phyloP scores from a whole-genome alignment of 192 early-diverging fungal species.

The Pilaira anomala region DNA sequence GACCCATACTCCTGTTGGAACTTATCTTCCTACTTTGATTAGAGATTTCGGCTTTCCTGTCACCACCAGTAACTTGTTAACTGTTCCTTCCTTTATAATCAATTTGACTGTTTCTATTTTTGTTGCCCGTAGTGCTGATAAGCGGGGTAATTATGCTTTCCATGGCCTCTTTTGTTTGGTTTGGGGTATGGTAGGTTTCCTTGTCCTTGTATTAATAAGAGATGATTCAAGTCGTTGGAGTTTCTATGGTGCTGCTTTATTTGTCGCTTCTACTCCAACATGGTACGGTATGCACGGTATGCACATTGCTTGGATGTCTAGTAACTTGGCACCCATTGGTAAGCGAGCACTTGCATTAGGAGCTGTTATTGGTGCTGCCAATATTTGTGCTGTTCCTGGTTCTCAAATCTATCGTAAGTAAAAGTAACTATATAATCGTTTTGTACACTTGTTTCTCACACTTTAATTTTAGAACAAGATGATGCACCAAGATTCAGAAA shows the following conservation, averaged over 20 bases:
- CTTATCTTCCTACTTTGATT: conserved; percentile 25
- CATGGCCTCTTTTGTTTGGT: conserved; percentile 11
- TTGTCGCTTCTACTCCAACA: conserved; percentile 14
- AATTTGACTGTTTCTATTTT: conserved; percentile 11
- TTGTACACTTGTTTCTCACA: neutral
- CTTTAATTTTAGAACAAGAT: conserved; percentile 2
- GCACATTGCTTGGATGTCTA: conserved; percentile 33
- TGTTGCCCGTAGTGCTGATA: conserved; percentile 16
- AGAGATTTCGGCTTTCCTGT: conserved; percentile 18
- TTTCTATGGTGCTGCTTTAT: conserved; percentile 19
- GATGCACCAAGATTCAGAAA: conserved; percentile 20
- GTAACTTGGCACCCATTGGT: conserved; percentile 22
- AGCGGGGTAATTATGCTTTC: conserved; percentile 16
- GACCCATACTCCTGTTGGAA: conserved; percentile 11
- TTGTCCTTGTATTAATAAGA: conserved; percentile 32
- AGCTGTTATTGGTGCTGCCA: conserved; percentile 26
- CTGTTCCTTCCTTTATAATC: conserved; percentile 18
- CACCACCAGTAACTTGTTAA: conserved; percentile 20
- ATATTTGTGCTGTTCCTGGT: conserved; percentile 23
- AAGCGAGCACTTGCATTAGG: conserved; percentile 27
- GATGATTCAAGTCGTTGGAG: conserved; percentile 30
- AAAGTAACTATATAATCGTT: neutral
- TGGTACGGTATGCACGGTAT: conserved; percentile 34
- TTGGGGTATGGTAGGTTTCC: conserved; percentile 28
- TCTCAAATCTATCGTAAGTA: conserved; percentile 27